These are phyloP conservation scores for Trichoderma pleuroti DNA, from an alignment of 2,329 filamentous ascomycete genomes.

Conservation along the genomic window DNA sequence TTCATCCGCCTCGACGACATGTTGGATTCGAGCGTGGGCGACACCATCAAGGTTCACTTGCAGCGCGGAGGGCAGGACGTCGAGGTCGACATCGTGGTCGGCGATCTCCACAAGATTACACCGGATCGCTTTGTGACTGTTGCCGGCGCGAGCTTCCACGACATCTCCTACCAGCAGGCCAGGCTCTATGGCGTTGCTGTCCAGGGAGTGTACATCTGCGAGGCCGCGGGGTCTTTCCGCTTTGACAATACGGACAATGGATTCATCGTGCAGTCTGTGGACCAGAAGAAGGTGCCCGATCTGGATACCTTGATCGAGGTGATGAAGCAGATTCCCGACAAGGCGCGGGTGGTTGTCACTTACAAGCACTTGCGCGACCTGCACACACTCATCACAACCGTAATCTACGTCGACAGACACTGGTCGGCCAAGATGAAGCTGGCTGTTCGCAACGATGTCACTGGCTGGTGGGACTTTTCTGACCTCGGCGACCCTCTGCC, in stretches of 20 bases:
- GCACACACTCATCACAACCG: conserved; percentile 89
- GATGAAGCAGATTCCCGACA: conserved; percentile 80
- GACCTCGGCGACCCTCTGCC: conserved; percentile 80
- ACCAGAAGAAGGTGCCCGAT: conserved; percentile 87
- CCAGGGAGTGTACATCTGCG: conserved; percentile 90
- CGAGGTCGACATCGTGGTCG: conserved; percentile 78
- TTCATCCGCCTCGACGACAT: conserved; percentile 91
- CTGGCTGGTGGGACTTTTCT: conserved; percentile 91
- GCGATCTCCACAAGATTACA: conserved; percentile 89
- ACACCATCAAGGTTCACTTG: conserved; percentile 73
- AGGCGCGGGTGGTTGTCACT: conserved; percentile 81
- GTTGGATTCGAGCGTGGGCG: conserved; percentile 79
- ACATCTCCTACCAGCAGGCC: conserved; percentile 97
- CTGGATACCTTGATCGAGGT: conserved; percentile 87
- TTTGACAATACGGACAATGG: conserved; percentile 88
- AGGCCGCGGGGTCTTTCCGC: conserved; percentile 90
- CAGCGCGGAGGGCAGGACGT: conserved; percentile 87
- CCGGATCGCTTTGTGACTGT: conserved; percentile 95
- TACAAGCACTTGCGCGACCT: conserved; percentile 95
- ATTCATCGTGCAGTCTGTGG: conserved; percentile 89
- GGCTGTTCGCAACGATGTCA: conserved; percentile 82
- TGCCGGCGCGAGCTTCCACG: conserved; percentile 90
- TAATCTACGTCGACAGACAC: conserved; percentile 89
- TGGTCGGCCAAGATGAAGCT: conserved; percentile 95
- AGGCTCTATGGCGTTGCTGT: conserved; percentile 89